A percentile compares a stretch with the other conserved stretches of the same genome.
These are phyloP conservation scores for Vachellia collinsii DNA, from an alignment of 306 rosid species.

Conservation along the genomic window DNA sequence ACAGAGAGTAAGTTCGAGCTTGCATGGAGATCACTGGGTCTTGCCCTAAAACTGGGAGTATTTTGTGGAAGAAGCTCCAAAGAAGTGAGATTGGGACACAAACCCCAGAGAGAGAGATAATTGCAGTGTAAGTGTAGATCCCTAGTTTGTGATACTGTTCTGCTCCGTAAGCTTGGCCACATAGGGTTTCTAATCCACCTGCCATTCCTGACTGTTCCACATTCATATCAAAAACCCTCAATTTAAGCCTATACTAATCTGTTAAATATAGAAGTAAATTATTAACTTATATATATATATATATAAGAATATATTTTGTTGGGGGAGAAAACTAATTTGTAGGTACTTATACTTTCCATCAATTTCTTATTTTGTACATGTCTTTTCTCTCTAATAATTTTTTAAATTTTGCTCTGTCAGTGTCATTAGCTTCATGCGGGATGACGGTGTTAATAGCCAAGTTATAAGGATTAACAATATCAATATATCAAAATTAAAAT, in stretches of 20 bases:
- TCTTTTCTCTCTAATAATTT: too few relatives aligned
- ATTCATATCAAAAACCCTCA: background rate
- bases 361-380: too few relatives aligned
- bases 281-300: too few relatives aligned
- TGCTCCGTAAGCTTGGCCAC: conserved; percentile 72
- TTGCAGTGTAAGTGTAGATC: conserved; percentile 47
- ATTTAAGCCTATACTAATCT: background rate
- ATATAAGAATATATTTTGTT: too few relatives aligned
- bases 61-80: conserved; percentile 57
- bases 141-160: conserved; percentile 55
- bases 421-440: too few relatives aligned
- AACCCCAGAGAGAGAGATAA: conserved; percentile 51
- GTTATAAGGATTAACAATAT: too few relatives aligned
- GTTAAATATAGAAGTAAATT: background rate
- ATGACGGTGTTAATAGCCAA: too few relatives aligned
- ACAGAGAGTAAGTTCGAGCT: conserved; percentile 56
- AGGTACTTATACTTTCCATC: too few relatives aligned
- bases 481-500: too few relatives aligned
- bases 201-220: conserved; percentile 59
- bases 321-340: too few relatives aligned
- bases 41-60: conserved; percentile 54
- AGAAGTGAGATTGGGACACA: conserved; percentile 54
- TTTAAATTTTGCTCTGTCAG: too few relatives aligned
- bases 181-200: conserved; percentile 71
- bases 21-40: conserved; percentile 48